Percentiles rank a stretch among this genome's conserved stretches.
These are phyloP conservation scores for Cyclostephanos invisitatus DNA, from an alignment of 108 stramenopile species.

Conservation along the genomic window DNA sequence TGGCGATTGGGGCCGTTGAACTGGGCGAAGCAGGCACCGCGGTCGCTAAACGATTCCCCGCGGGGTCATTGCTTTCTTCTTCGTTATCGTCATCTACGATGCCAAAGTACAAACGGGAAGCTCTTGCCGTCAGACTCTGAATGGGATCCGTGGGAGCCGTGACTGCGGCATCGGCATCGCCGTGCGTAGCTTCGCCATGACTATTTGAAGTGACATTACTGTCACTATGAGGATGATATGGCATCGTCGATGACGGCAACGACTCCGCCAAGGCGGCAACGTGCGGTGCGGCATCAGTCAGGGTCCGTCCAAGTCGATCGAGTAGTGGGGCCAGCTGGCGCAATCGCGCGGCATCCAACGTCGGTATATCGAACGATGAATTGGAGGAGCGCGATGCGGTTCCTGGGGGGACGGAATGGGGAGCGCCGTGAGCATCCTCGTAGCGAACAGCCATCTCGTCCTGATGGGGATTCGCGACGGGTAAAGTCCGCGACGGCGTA, in stretches of 20 bases:
- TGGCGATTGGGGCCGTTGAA: not conserved
- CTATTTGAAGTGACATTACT: not conserved
- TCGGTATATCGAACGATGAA: not conserved
- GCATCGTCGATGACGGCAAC: constrained; percentile 25
- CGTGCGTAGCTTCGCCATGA: not conserved
- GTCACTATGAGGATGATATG: not conserved
- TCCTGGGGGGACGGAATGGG: not conserved
- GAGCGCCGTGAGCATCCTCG: not conserved
- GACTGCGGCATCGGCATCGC: not conserved
- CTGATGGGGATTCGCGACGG: too few relatives aligned
- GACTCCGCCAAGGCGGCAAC: constrained; percentile 73
- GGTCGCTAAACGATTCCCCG: not conserved
- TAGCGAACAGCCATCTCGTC: not conserved
- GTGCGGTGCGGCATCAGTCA: constrained; percentile 85
- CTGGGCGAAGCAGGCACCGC: constrained; percentile 3
- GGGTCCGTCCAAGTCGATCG: constrained; percentile 83
- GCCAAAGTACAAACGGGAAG: constrained; percentile 51
- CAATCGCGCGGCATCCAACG: constrained; percentile 29
- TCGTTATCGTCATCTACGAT: constrained; percentile 26
- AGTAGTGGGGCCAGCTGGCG: constrained; percentile 75
- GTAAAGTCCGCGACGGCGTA: not conserved
- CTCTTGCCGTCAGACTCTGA: constrained; percentile 39
- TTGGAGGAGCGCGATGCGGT: too few relatives aligned
- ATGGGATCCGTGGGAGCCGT: not conserved
- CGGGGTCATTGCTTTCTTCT: not conserved